Evolutionary conservation across 1,139 yeast species (phyloP).

Genomic region (Yamadazyma buinensis): DNA sequence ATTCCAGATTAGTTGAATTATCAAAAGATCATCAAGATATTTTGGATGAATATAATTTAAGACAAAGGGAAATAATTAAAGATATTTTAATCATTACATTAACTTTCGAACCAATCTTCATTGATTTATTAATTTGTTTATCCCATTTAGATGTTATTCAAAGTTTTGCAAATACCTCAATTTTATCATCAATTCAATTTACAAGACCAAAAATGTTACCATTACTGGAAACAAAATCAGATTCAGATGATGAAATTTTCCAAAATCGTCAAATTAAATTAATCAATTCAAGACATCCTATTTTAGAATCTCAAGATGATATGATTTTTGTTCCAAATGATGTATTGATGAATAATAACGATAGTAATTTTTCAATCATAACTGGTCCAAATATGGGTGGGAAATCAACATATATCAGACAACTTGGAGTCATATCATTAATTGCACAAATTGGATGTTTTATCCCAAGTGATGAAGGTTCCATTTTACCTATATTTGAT

Average conservation of each 20-base stretch:
- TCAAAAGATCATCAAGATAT: slow-evolving; percentile 58
- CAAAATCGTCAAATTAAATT: slow-evolving; percentile 51
- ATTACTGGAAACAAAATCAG: slow-evolving; percentile 21
- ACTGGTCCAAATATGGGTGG: slow-evolving; percentile 99
- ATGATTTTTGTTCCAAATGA: slow-evolving; percentile 86
- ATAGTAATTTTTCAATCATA: slow-evolving; percentile 75
- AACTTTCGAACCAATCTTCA: slow-evolving; percentile 76
- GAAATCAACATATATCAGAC: slow-evolving; percentile 90
- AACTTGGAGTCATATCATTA: slow-evolving; percentile 82
- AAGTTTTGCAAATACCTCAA: slow-evolving; percentile 82
- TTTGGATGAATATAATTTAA: slow-evolving; percentile 63
- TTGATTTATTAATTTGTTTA: slow-evolving; percentile 57
- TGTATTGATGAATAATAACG: slow-evolving; percentile 43
- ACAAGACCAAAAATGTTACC: slow-evolving; percentile 64
- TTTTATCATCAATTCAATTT: slow-evolving; percentile 80
- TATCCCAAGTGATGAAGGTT: slow-evolving; percentile 52
- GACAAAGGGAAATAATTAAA: slow-evolving; percentile 72
- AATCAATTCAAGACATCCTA: slow-evolving; percentile 84
- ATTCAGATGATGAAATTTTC: slow-evolving; percentile 23
- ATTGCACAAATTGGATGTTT: slow-evolving; percentile 94
- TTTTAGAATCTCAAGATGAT: slow-evolving; percentile 89
- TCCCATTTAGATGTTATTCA: slow-evolving; percentile 80
- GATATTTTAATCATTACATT: slow-evolving; percentile 79
- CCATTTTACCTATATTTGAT: slow-evolving; percentile 69
- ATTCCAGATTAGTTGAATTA: slow-evolving; percentile 55